Evolutionary conservation across 768 basidiomycete species (phyloP), one percentile per base, ranked within the genome.

Genomic region (Russula compacta): DNA sequence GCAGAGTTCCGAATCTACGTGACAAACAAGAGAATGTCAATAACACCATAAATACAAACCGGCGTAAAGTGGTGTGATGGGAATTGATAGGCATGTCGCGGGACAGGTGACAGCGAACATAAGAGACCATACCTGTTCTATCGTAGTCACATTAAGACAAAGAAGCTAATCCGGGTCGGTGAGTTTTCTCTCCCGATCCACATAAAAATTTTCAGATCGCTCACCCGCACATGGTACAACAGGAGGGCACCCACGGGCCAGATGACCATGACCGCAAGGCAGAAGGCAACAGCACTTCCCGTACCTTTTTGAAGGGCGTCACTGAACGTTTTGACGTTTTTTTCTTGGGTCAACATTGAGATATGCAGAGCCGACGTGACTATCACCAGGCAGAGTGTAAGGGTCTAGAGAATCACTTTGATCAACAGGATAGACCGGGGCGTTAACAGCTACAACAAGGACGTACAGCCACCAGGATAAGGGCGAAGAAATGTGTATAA

Each of bases 401-500:
- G 74, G n/a, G 85, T 82, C 89, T 94, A 68, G 46, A 56, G 42
- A 15, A 24, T 55, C 43, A 55, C 56, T 46, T 53, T 62, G 56
- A 47, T 69, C 50, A 58, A 47, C 39, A 51, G 29, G 44, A 47
- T 46, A 36, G 19, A 29, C 53, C 36, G 60, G 33, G 38, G 58
- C 56, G 49, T 49, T 33, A 54, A 36, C 32, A 64, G 42, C 46
- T 19, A 58, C 49, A 53, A 47, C 2, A 39, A 24, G 14, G 2
- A 81, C 90, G 70, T 70, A 92, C 89, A 11, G 85, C 81, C 39
- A 83, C 82, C 43, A 86, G 71, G n/a, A 99, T 78, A 66, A 95
- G 83, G 0, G 82, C 83, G 64, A 95, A 85, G 74, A 99, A 99
- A n/a, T 85, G 80, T 17, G 92, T 88, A 71, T 99, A 98, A 71